Evolutionary conservation across 208 protist species (phyloP), one percentile per base, ranked within the genome.

Genomic region (Wallacemonas rigidus): DNA sequence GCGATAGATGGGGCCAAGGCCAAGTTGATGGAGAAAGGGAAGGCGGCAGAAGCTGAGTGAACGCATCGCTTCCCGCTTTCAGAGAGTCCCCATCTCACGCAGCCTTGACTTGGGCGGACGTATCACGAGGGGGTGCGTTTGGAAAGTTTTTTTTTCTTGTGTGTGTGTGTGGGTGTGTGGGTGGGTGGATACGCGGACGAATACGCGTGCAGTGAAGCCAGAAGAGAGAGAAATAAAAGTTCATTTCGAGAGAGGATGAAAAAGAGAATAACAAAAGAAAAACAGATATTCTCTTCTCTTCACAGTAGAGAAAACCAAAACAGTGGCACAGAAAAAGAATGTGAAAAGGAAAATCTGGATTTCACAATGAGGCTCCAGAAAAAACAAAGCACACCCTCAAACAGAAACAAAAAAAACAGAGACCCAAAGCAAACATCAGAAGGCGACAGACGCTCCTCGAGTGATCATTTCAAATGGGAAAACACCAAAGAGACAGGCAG

Each of bases 311-410:
- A 54, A 5, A 54, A 26, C 38, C 17, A 57, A 56, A 15, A 7
- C 8, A 48, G 44, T 58, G 26, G 50, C 44, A 36, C 43, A 36
- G 17, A 53, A 26, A 26, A 26, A 26, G 26, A 26, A 26, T 26
- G 1, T 0, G 58, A 58, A 45, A 47, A 53, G 41, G 26, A 26
- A 39, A 55, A 38, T 58, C 15, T 50, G 50, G 70, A 50, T 62
- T 63, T 55, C 44, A 9, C 45, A 7, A 58, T n/a, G 53, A 1
- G 1, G 26, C 11, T 36, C n/a, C 53, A 55, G 38, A 57, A 40
- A n/a, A 14, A 60, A 76, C 57, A 69, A 74, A 67, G 47, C 6
- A 35, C 15, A 44, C 58, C 50, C 53, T 41, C 58, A 71, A 56
- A 38, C 8, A n/a, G 39, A 39, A 8, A 68, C 44, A 36, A 69